Evolutionary conservation across 2,329 filamentous ascomycete genomes (phyloP), one percentile per base, ranked within the genome.

Genomic region (Epichloe scottii): DNA sequence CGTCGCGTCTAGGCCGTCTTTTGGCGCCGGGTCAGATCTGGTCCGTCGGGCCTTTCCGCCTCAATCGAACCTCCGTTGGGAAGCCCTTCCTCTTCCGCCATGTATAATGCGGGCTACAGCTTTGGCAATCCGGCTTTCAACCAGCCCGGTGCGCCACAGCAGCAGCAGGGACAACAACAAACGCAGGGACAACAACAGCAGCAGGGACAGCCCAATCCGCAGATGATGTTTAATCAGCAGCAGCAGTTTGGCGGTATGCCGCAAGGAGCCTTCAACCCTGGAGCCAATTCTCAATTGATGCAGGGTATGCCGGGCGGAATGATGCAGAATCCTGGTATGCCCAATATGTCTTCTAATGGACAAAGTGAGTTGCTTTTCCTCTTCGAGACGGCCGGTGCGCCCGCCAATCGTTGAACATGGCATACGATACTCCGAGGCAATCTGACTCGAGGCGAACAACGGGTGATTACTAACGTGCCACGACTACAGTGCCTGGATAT

Each of bases 271-370:
- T 80, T 78, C 58, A 70, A 70, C 47, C 71, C 71, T 46, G 73
- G 69, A 56, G 72, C 72, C 49, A 78, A 75, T 57, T 68, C 71
- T 49, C 68, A 76, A 65, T 78, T 81, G 75, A 78, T 78, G 71
- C 67, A 70, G 47, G 71, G 68, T 56, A 74, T 72, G 40, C 71
- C 74, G 67, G 72, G 70, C 66, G 77, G 73, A 61, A 81, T 83
- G 78, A 82, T 83, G 79, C 79, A 77, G 67, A 79, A 74, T 63
- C 66, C 76, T 58, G 74, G 68, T 62, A 78, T 81, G 76, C 73
- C 72, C 56, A 76, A 77, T 63, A 79, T 81, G 75, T 69, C 70
- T 57, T 66, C 73, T 56, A 81, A 79, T 70, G 76, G 77, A 49
- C 77, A 80, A 63, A 79, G 77, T 81, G 69, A 74, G 77, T 71